Percentiles rank a stretch among this genome's conserved stretches.
Evolutionary conservation across 768 basidiomycete species (phyloP).

Genomic region (Boletus vinaceobasis): DNA sequence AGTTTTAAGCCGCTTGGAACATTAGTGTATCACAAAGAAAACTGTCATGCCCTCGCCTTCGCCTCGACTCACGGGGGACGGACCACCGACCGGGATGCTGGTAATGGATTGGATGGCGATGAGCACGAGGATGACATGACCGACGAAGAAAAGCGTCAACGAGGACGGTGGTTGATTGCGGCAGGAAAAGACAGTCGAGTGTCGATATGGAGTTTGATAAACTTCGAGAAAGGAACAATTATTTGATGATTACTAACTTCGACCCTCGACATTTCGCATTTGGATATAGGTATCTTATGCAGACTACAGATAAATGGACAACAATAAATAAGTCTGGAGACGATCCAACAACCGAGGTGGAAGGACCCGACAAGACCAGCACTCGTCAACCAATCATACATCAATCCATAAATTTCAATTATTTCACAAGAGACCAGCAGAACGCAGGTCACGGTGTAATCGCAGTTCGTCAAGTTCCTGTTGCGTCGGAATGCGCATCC

Average conservation of each 20-base stretch:
- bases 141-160: conserved; percentile 40
- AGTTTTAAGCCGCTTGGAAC: conserved; percentile 81
- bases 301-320: conserved; percentile 19
- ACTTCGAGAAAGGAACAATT: conserved; percentile 14
- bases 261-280: neutral
- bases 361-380: neutral
- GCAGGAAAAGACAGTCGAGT: conserved; percentile 69
- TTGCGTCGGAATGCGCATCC: conserved; percentile 23
- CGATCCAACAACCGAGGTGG: neutral
- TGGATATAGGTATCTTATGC: conserved; percentile 5
- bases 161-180: conserved; percentile 59
- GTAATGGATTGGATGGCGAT: neutral
- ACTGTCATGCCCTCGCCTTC: conserved; percentile 75
- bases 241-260: neutral
- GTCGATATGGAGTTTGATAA: conserved; percentile 67
- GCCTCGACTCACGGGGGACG: conserved; percentile 33
- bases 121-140: conserved; percentile 49
- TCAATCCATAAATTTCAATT: neutral
- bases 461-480: conserved; percentile 42
- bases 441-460: conserved; percentile 46
- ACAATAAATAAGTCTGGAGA: conserved; percentile 11
- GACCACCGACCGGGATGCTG: conserved; percentile 1
- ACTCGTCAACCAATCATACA: conserved; percentile 8
- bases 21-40: conserved; percentile 75
- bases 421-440: conserved; percentile 50